Base-by-base conservation (phyloP, 225 moss, liverwort and hornwort genomes). In the Antitrichia curtipendula region DNA sequence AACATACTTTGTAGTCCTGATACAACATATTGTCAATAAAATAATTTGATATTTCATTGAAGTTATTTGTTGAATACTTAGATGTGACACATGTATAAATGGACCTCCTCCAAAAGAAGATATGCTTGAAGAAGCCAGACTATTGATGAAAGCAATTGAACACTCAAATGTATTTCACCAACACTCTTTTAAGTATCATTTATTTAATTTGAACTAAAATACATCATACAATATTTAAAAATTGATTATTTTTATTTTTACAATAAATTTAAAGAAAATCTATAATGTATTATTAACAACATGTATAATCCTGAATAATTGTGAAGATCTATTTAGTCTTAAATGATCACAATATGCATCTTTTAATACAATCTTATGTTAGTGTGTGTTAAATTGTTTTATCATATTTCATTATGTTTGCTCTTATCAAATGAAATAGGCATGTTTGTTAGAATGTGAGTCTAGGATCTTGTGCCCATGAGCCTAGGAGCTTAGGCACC, bases 71-170 rank as follows among this genome's bases (percentile, higher is more conserved):
- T 60, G 8, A n/a, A 47, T 3, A 36, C 36, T 36, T 21, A 95
- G 91, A 74, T 95, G 92, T 92, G 92, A 95, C 47, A 29, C 74
- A 76, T 95, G 92, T 58, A 27, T 89, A 61, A 50, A 80, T 57
- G 92, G 92, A 80, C 87, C 89, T 78, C 90, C 92, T 41, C 83
- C 81, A 38, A 3, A 53, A 61, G 90, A 94, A 79, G 90, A 95
- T 89, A 63, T 94, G 54, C 84, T 87, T 58, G n/a, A 87, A 69
- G 92, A 95, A 88, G 91, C 92, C 16, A 87, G 32, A 38, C 56
- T 77, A 34, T 49, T 95, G 57, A 87, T 94, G 78, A 90, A 57
- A 83, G 59, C 31, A 49, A 49, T 74, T 49, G 7, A 18, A 49
- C 31, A 47, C 1, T 74, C 73, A 49, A 74, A 74, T 47, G 73